Percentiles rank a stretch among this genome's conserved stretches.
These are phyloP conservation scores for Mycena filopes DNA, from an alignment of 768 basidiomycete genomes.

Conservation along the genomic window DNA sequence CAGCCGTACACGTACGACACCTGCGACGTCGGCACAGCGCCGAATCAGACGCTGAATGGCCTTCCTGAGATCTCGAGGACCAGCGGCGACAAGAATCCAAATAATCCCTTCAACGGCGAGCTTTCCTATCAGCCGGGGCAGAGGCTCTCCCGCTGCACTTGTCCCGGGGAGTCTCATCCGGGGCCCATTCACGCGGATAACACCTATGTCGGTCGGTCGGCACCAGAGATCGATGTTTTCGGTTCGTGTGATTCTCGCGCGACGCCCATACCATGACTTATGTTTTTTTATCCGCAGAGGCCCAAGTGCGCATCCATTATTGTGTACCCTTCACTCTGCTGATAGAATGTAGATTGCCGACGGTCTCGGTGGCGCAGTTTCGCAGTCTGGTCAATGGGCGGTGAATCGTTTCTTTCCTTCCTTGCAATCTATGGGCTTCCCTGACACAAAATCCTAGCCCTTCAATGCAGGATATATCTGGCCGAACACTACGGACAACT, in stretches of 20 bases:
- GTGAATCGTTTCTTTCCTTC: slow-evolving; percentile 55
- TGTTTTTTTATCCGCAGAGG: no score
- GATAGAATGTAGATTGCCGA: not conserved
- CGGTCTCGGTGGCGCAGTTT: slow-evolving; percentile 64
- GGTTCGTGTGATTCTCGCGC: no score
- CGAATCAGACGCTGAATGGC: slow-evolving; percentile 83
- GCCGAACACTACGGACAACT: slow-evolving; percentile 69
- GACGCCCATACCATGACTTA: no score
- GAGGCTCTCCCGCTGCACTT: slow-evolving; percentile 88
- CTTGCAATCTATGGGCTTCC: no score
- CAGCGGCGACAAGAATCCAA: slow-evolving; percentile 62
- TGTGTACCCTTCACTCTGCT: no score
- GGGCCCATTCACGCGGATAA: slow-evolving; percentile 85
- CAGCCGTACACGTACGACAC: slow-evolving; percentile 65
- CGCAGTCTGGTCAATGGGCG: slow-evolving; percentile 86
- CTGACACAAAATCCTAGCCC: slow-evolving; percentile 54
- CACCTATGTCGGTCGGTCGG: slow-evolving; percentile 81
- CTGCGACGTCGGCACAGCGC: slow-evolving; percentile 89
- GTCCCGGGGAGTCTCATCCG: slow-evolving; percentile 85
- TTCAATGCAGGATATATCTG: slow-evolving; percentile 80
- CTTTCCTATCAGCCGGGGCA: slow-evolving; percentile 91
- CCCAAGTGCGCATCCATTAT: no score
- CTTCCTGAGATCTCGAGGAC: slow-evolving; percentile 66
- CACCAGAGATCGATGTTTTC: slow-evolving; percentile 92
- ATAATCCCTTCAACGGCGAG: slow-evolving; percentile 54